Evolutionary conservation across 2,329 filamentous ascomycete species (phyloP).

Genomic region (Dryadomyces quercivorus): DNA sequence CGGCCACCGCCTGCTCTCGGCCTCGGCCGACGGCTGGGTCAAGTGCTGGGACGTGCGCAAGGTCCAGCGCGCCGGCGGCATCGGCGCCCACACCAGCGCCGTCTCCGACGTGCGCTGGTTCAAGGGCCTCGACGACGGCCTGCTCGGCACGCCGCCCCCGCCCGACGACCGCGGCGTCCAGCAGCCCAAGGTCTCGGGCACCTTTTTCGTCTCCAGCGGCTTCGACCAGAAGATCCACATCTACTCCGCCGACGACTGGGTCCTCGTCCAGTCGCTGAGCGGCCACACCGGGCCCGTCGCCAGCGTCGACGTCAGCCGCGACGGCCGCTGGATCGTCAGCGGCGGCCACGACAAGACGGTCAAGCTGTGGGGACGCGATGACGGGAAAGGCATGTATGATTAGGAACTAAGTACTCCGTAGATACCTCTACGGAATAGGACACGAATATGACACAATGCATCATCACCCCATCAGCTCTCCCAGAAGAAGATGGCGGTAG

Average conservation of each 20-base stretch:
- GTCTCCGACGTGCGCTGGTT: constrained; percentile 93
- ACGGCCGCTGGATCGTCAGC: constrained; percentile 87
- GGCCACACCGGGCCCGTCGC: constrained; percentile 89
- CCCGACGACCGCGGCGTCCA: constrained; percentile 53
- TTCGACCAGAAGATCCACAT: constrained; percentile 95
- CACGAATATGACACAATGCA: constrained; percentile 4
- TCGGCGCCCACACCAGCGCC: constrained; percentile 83
- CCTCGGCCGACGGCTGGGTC: constrained; percentile 86
- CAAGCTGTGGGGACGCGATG: constrained; percentile 89
- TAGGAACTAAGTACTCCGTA: no score
- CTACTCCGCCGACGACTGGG: constrained; percentile 95
- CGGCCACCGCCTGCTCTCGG: constrained; percentile 83
- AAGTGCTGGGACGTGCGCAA: constrained; percentile 97
- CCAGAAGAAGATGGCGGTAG: constrained; percentile 66
- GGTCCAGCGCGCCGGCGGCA: constrained; percentile 68
- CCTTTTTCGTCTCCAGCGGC: constrained; percentile 80
- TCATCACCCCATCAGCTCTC: constrained; percentile 49
- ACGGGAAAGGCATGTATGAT: constrained; percentile 30
- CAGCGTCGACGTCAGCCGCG: constrained; percentile 75
- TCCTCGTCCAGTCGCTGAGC: constrained; percentile 71
- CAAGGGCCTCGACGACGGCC: constrained; percentile 69
- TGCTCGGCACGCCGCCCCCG: constrained; percentile 47
- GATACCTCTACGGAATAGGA: not conserved
- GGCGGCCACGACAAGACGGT: constrained; percentile 90
- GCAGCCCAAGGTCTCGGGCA: constrained; percentile 73